Evolutionary conservation across 148 eudicot genomes (phyloP), one percentile per base, ranked within the genome.

Genomic region (Amaranthus hypochondriacus): DNA sequence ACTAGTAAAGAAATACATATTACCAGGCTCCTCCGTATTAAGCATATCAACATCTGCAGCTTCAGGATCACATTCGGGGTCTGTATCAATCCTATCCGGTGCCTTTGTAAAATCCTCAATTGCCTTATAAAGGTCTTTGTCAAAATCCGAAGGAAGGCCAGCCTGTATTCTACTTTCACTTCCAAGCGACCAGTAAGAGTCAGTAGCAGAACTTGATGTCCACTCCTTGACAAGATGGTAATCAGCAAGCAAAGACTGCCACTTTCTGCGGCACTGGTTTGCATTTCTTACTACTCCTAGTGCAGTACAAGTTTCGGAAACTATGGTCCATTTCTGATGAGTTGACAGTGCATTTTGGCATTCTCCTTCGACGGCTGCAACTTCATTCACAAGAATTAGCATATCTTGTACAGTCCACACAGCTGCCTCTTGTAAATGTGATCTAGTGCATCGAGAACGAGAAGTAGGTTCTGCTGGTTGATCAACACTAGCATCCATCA

Each of bases 291-390:
- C 77, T 9, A 91, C 87, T 6, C 81, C 97, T 47, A 84, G 64
- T 7, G 89, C 90, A 70, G 84, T 76, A 84, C 91, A 85, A 48
- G 88, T 87, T 71, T 85, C 82, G 0, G 88, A 88, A 13, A 89
- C 80, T 13, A 81, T 84, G 52, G 76, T 79, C 93, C 93, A 91
- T 77, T 87, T 91, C 81, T 91, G 97, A 79, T 86, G 86, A n/a
- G 93, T 83, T 21, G 97, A 83, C 56, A 91, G 72, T 0, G 90
- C 81, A 68, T 82, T 68, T 7, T 78, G 73, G 64, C 93, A 91
- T 48, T 89, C 93, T 13, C 79, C 76, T 75, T 89, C 90, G 50
- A 86, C 84, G 55, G 85, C 86, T 61, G 81, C 76, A 62, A 89
- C 79, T 73, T 86, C 91, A 84, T 84, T 83, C 13, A 87, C 87